These are phyloP conservation scores for Acacia crassicarpa DNA, from an alignment of 306 rosid species.

Conservation along the genomic window DNA sequence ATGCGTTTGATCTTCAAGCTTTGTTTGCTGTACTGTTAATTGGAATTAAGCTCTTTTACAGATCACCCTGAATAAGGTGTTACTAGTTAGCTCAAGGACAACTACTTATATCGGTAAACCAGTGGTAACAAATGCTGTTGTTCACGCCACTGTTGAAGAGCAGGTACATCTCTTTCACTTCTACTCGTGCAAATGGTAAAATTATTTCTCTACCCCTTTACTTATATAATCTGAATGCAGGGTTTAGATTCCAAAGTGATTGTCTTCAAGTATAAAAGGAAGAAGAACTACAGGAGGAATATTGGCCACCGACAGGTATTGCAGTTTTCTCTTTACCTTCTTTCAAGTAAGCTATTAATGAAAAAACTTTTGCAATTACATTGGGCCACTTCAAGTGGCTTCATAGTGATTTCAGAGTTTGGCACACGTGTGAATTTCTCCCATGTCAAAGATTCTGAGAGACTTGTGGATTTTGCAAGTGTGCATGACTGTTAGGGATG, in stretches of 20 bases:
- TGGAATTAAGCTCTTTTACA: conserved; percentile 41
- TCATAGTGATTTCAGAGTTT: conserved; percentile 2
- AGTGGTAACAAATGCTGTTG: conserved; percentile 91
- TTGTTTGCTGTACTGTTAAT: neutral
- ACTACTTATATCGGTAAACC: conserved; percentile 85
- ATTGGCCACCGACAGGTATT: conserved; percentile 95
- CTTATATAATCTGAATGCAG: conserved; percentile 43
- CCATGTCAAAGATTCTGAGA: neutral
- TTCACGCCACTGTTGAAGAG: conserved; percentile 95
- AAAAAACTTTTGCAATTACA: neutral
- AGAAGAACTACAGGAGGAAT: conserved; percentile 86
- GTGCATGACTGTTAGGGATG: conserved; percentile 9
- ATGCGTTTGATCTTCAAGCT: neutral
- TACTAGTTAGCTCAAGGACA: conserved; percentile 87
- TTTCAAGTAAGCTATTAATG: conserved; percentile 16
- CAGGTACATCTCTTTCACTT: conserved; percentile 54
- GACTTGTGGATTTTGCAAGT: conserved; percentile 10
- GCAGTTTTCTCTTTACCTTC: neutral
- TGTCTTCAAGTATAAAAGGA: conserved; percentile 86
- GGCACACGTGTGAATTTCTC: neutral
- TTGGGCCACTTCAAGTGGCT: conserved; percentile 3
- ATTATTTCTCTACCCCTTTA: conserved; percentile 10
- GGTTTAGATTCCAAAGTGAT: conserved; percentile 74
- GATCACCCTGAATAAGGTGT: conserved; percentile 85
- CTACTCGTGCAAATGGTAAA: neutral